phyloP scores from a whole-genome alignment of 805 yeast genomes.

The Suhomyces prunicola region DNA sequence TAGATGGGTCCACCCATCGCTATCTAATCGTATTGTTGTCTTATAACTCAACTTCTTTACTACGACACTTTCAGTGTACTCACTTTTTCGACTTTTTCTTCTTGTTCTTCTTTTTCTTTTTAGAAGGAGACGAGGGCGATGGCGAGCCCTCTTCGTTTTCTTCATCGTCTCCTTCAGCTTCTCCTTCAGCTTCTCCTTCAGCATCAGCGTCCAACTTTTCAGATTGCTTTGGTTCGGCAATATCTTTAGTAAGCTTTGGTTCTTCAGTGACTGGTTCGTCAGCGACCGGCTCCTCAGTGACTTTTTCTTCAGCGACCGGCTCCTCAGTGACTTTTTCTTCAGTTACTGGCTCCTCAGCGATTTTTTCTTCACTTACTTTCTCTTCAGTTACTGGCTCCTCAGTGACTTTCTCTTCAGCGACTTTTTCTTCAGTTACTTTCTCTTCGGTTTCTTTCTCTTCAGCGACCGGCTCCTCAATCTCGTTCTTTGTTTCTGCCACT shows the following conservation, averaged over 20 bases:
- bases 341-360: too few species aligned
- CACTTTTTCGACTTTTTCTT: constrained; percentile 5
- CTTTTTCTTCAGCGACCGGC: neutral
- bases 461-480: neutral
- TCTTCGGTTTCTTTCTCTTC: too few species aligned
- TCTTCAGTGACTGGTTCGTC: constrained; percentile 1
- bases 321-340: too few species aligned
- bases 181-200: neutral
- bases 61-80: too few species aligned
- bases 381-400: neutral
- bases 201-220: neutral
- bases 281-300: too few species aligned
- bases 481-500: too few species aligned
- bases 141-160: neutral
- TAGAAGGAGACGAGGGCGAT: neutral
- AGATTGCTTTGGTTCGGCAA: neutral
- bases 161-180: neutral
- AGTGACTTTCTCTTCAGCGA: neutral
- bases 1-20: too few species aligned
- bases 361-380: too few species aligned
- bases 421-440: too few species aligned
- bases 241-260: neutral
- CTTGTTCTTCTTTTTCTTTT: constrained; percentile 6
- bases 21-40: too few species aligned
- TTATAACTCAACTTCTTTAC: too few species aligned